Percentiles rank a stretch among this genome's conserved stretches.
Conservation (phyloP, 345 rosid genomes). For the Eucalyptus polybractea region DNA sequence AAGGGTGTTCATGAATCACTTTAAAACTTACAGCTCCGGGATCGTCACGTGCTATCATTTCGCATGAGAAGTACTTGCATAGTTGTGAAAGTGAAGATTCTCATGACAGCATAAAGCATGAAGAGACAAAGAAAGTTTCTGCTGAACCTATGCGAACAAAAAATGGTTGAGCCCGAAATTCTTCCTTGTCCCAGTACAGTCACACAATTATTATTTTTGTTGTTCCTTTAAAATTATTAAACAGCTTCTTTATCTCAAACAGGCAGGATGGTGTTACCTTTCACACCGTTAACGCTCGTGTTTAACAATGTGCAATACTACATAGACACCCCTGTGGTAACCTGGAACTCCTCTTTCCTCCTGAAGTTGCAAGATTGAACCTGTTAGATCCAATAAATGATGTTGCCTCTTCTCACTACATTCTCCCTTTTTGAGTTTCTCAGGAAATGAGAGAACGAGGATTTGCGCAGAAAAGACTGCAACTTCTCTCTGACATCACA, state of each 20-base stretch:
- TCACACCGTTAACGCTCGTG: slow-evolving; percentile 35
- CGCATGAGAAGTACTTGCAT: slow-evolving; percentile 38
- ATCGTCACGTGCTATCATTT: slow-evolving; percentile 57
- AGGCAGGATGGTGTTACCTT: slow-evolving; percentile 65
- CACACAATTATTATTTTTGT: neutral
- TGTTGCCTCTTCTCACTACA: neutral
- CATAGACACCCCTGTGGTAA: slow-evolving; percentile 61
- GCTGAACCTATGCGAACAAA: neutral
- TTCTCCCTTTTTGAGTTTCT: neutral
- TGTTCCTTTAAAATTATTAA: neutral
- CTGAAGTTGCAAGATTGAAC: neutral
- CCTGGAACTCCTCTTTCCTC: neutral
- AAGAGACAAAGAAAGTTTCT: neutral
- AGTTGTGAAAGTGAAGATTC: slow-evolving; percentile 24
- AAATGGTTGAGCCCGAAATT: slow-evolving; percentile 3
- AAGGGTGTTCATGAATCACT: neutral
- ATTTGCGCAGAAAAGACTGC: slow-evolving; percentile 26
- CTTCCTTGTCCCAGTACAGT: neutral
- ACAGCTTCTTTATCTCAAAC: neutral
- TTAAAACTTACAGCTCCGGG: slow-evolving; percentile 44
- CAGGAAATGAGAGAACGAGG: slow-evolving; percentile 56
- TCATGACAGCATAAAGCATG: neutral
- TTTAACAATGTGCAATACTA: slow-evolving; percentile 51
- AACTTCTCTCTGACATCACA: neutral
- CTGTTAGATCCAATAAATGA: neutral